phyloP scores from a whole-genome alignment of 257 asterid species.

The Solanum medicagineum region DNA sequence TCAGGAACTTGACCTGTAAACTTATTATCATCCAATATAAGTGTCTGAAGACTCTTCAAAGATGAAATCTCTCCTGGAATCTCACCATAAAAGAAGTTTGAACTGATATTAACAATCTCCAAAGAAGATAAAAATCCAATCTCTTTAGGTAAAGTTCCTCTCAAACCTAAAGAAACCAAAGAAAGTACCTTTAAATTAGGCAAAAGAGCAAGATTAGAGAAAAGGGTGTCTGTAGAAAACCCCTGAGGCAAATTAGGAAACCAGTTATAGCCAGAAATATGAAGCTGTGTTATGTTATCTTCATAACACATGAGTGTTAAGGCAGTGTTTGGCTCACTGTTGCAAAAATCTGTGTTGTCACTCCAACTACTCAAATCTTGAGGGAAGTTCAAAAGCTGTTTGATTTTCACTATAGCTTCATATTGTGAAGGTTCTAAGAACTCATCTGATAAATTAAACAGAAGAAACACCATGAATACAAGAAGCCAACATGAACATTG shows the following conservation, averaged over 20 bases:
- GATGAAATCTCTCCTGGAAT: conserved; percentile 48
- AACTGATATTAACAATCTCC: conserved; percentile 65
- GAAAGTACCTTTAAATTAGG: conserved; percentile 66
- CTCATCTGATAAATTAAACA: conserved; percentile 31
- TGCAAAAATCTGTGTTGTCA: conserved; percentile 52
- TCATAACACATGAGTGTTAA: conserved; percentile 66
- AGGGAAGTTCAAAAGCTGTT: conserved; percentile 58
- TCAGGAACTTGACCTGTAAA: conserved; percentile 49
- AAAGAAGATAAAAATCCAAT: conserved; percentile 41
- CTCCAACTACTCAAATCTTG: conserved; percentile 31
- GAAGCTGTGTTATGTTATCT: conserved; percentile 69
- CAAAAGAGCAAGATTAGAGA: conserved; percentile 39
- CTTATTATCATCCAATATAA: conserved; percentile 49
- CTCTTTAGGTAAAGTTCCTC: conserved; percentile 54
- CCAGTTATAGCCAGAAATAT: conserved; percentile 34
- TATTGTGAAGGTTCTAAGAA: conserved; percentile 38
- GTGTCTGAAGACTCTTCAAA: conserved; percentile 49
- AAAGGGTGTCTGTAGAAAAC: conserved; percentile 32
- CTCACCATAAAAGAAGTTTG: conserved; percentile 44
- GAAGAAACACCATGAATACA: conserved; percentile 12
- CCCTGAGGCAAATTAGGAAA: conserved; percentile 30
- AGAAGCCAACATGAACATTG: not conserved
- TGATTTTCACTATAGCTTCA: conserved; percentile 37
- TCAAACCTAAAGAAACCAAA: conserved; percentile 53
- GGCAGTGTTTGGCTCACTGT: conserved; percentile 32